Percentiles rank a stretch among this genome's conserved stretches.
Evolutionary conservation across 306 rosid species (phyloP).

Genomic region (Chamaecrista fasciculata): DNA sequence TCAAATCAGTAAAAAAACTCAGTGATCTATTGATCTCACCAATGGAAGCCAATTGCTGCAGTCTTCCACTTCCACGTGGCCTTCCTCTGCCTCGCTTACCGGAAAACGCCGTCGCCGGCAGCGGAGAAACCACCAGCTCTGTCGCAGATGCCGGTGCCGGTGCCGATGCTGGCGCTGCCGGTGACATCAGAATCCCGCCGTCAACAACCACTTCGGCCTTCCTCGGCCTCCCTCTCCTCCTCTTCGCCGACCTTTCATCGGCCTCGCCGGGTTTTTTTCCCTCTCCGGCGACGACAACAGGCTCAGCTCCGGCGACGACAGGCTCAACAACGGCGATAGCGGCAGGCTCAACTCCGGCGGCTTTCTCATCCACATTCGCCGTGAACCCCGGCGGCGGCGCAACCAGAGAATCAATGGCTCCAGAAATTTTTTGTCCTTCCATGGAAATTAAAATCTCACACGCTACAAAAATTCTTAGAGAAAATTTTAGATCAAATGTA

Average conservation of each 20-base stretch:
- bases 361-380: neutral
- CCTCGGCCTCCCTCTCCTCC: slow-evolving; percentile 38
- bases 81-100: slow-evolving; percentile 35
- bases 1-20: too few relatives aligned
- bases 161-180: neutral
- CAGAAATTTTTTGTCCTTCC: neutral
- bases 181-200: neutral
- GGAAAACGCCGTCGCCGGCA: too few relatives aligned
- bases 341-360: neutral
- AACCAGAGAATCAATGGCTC: neutral
- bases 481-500: too few relatives aligned
- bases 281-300: neutral
- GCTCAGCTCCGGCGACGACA: neutral
- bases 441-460: neutral
- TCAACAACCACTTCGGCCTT: slow-evolving; percentile 13
- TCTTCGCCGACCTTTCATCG: neutral
- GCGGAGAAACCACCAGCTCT: neutral
- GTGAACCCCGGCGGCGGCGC: neutral
- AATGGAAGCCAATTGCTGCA: slow-evolving; percentile 29
- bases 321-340: neutral
- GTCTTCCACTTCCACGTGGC: slow-evolving; percentile 37
- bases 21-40: too few relatives aligned
- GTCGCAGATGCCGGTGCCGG: neutral
- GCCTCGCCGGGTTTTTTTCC: too few relatives aligned
- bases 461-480: too few relatives aligned